These are phyloP conservation scores for Pythium phragmiticola DNA, from an alignment of 352 stramenopile species.

Conservation along the genomic window DNA sequence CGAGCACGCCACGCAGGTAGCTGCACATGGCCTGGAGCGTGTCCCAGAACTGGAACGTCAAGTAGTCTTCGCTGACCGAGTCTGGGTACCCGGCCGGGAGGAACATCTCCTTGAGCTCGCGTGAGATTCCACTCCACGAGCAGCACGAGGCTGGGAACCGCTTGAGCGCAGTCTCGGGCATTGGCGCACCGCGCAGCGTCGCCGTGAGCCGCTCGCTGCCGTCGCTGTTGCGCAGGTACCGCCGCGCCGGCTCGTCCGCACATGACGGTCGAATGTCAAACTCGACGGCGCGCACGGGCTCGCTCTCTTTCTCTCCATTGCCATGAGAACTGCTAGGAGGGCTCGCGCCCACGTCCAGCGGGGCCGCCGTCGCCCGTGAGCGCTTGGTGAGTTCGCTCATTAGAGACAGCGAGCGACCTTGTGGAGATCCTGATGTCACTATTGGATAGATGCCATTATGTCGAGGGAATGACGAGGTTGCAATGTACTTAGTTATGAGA, in stretches of 20 bases:
- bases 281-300: constrained; percentile 44
- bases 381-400: constrained; percentile 57
- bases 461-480: too few species aligned
- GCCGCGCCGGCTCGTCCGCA: constrained; percentile 39
- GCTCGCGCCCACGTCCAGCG: too few species aligned
- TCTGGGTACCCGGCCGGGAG: constrained; percentile 81
- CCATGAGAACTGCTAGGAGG: not conserved
- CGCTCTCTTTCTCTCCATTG: constrained; percentile 6
- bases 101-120: constrained; percentile 85
- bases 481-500: too few species aligned
- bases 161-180: constrained; percentile 2
- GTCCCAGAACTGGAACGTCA: constrained; percentile 95
- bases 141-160: constrained; percentile 25
- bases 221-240: constrained; percentile 41
- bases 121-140: constrained; percentile 36
- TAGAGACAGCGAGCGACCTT: too few species aligned
- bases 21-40: constrained; percentile 93
- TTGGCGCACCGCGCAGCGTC: constrained; percentile 7
- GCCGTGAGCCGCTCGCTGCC: constrained; percentile 26
- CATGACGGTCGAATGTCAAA: constrained; percentile 62
- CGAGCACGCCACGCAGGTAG: constrained; percentile 93
- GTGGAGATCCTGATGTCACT: too few species aligned
- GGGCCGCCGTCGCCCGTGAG: not conserved
- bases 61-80: constrained; percentile 89
- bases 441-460: too few species aligned